phyloP scores from a whole-genome alignment of 345 rosid genomes.

The Nasturtium officinale region DNA sequence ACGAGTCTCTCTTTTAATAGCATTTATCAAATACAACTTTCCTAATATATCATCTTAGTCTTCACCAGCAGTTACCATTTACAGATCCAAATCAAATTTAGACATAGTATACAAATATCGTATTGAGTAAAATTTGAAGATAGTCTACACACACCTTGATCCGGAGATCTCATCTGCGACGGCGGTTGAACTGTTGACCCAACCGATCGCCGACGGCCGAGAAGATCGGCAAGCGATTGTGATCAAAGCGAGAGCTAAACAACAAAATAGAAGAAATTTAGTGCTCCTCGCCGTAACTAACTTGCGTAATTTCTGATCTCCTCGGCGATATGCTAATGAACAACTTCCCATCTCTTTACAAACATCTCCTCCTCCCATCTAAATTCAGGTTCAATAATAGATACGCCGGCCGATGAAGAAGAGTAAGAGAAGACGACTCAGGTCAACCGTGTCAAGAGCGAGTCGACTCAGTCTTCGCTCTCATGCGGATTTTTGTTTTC shows the following conservation, averaged over 20 bases:
- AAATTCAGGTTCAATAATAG: neutral
- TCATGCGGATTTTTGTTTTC: conserved; percentile 16
- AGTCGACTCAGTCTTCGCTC: conserved; percentile 32
- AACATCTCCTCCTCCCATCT: conserved; percentile 38
- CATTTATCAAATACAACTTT: conserved; percentile 4
- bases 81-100: conserved; percentile 28
- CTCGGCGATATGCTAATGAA: conserved; percentile 62
- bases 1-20: neutral
- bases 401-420: neutral
- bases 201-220: conserved; percentile 46
- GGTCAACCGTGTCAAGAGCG: conserved; percentile 34
- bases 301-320: conserved; percentile 64
- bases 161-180: conserved; percentile 47
- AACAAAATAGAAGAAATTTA: conserved; percentile 61
- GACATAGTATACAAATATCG: neutral
- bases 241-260: conserved; percentile 54
- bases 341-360: conserved; percentile 66
- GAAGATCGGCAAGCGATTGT: conserved; percentile 50
- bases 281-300: conserved; percentile 61
- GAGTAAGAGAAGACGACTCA: neutral
- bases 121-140: neutral
- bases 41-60: conserved; percentile 10
- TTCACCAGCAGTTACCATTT: conserved; percentile 30
- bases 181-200: conserved; percentile 43
- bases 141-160: conserved; percentile 51